phyloP scores from a whole-genome alignment of 768 basidiomycete species.

The Coprinellus micaceus region DNA sequence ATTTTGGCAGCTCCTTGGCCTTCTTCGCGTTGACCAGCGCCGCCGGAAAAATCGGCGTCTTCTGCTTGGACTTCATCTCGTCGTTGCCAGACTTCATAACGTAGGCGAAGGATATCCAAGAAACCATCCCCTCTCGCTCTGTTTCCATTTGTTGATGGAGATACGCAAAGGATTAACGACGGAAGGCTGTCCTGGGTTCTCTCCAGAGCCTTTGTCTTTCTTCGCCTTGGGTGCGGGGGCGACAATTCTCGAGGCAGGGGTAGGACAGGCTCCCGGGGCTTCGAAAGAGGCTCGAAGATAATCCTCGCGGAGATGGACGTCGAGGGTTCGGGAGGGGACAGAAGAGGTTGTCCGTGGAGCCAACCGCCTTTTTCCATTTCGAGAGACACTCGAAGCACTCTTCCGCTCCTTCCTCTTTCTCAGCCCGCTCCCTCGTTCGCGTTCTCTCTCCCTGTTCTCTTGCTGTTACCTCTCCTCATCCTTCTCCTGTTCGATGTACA shows the following conservation, averaged over 20 bases:
- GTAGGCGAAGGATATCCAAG: conserved; percentile 28
- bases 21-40: conserved; percentile 79
- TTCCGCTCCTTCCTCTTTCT: conserved; percentile 37
- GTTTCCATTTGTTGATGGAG: conserved; percentile 64
- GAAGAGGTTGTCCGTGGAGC: too few species aligned
- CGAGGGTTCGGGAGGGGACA: conserved; percentile 10
- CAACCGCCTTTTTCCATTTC: conserved; percentile 7
- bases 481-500: conserved; percentile 73
- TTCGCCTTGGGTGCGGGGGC: conserved; percentile 28
- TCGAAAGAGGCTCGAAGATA: conserved; percentile 12
- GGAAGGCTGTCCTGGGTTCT: conserved; percentile 13
- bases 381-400: neutral
- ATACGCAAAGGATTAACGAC: conserved; percentile 32
- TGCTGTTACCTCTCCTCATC: conserved; percentile 36
- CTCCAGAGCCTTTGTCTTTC: conserved; percentile 39
- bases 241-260: neutral
- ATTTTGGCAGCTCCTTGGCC: conserved; percentile 67
- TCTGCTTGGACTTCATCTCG: conserved; percentile 21
- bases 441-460: conserved; percentile 43
- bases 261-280: conserved; percentile 24
- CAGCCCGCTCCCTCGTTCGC: too few species aligned
- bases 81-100: conserved; percentile 11
- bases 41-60: conserved; percentile 29
- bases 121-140: conserved; percentile 59
- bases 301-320: conserved; percentile 16